Evolutionary conservation across 2,329 filamentous ascomycete species (phyloP).

Genomic region (Tolypocladium amazonense): DNA sequence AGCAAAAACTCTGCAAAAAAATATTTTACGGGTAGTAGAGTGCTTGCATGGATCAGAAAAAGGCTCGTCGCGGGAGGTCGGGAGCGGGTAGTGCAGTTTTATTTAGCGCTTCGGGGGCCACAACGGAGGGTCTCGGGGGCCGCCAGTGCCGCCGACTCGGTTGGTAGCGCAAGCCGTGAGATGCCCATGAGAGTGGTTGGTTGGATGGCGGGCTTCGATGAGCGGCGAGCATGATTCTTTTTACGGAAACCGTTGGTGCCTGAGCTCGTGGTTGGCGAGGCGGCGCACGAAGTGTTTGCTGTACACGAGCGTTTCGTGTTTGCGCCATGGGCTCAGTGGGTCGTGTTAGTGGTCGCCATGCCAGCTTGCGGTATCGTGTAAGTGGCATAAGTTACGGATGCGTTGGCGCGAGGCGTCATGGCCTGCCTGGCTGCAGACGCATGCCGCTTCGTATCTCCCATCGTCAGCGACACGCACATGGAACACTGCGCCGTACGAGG

Average conservation of each 20-base stretch:
- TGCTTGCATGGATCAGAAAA: neutral
- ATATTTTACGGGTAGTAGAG: too few relatives aligned
- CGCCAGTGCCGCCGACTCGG: neutral
- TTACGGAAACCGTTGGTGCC: neutral
- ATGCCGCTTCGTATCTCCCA: neutral
- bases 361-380: too few relatives aligned
- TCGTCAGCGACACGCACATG: neutral
- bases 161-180: neutral
- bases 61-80: neutral
- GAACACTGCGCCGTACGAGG: neutral
- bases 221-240: neutral
- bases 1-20: neutral
- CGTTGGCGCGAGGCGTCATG: neutral
- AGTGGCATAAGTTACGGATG: neutral
- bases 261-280: neutral
- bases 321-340: neutral
- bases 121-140: neutral
- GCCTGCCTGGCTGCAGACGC: neutral
- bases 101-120: neutral
- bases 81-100: neutral
- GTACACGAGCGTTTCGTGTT: too few relatives aligned
- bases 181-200: neutral
- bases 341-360: too few relatives aligned
- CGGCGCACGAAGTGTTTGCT: neutral
- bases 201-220: neutral